Conservation (phyloP, 176 grass and related monocot species). For the Triticum timopheevii region DNA sequence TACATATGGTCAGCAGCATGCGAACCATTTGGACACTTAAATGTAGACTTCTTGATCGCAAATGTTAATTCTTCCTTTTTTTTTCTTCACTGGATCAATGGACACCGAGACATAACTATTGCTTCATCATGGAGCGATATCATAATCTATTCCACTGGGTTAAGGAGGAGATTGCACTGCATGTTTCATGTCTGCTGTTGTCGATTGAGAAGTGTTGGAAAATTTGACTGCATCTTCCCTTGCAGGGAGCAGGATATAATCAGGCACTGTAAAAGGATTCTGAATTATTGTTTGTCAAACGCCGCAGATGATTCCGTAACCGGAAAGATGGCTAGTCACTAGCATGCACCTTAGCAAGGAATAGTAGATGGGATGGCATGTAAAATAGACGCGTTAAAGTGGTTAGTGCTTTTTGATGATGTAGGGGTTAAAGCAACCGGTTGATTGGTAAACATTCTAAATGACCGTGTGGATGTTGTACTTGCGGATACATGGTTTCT, state of each 20-base stretch:
- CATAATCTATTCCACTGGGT: background rate
- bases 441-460: background rate
- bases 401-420: background rate
- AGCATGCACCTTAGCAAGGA: background rate
- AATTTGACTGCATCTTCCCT: background rate
- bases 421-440: background rate
- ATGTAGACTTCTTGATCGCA: background rate
- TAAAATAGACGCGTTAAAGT: background rate
- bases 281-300: background rate
- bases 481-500: background rate
- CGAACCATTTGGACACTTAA: background rate
- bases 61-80: background rate
- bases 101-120: background rate
- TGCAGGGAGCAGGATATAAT: background rate
- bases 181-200: background rate
- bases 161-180: background rate
- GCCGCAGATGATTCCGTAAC: background rate
- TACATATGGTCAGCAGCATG: too few species aligned
- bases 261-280: background rate
- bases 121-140: background rate
- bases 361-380: background rate
- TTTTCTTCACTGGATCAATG: background rate
- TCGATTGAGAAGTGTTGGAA: background rate
- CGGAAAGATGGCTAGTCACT: background rate
- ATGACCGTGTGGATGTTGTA: background rate